Conservation (phyloP, 129 eudicot genomes). For the Smallanthus sonchifolius region DNA sequence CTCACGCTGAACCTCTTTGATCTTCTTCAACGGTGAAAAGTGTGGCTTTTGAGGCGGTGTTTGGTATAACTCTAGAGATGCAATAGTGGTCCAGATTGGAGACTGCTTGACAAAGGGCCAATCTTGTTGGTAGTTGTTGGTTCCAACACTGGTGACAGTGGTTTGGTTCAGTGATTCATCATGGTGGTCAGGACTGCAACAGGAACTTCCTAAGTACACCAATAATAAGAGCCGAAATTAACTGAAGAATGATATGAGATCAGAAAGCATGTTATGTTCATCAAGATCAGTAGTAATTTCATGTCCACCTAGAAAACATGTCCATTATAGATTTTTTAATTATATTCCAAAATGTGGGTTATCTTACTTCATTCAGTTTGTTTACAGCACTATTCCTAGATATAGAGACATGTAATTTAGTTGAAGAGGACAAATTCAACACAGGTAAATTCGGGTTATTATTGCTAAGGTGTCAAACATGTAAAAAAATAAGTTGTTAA, state of each 20-base stretch:
- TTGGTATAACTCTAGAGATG: slow-evolving; percentile 23
- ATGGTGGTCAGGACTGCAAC: neutral
- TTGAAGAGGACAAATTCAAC: neutral
- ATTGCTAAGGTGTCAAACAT: neutral
- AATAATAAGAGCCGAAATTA: neutral
- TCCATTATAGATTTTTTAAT: neutral
- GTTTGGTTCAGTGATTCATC: neutral
- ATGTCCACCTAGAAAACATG: neutral
- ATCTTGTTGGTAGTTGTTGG: slow-evolving; percentile 6
- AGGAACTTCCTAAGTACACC: neutral
- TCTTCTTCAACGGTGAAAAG: slow-evolving; percentile 13
- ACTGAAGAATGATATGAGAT: neutral
- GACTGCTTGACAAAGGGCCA: slow-evolving; percentile 35
- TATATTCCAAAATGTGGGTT: neutral
- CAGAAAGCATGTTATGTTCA: neutral
- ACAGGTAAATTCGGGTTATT: neutral
- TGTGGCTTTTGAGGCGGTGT: slow-evolving; percentile 32
- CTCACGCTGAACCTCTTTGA: slow-evolving; percentile 30
- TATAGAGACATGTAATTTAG: neutral
- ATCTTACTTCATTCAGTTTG: neutral
- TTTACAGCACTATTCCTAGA: neutral
- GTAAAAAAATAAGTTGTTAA: neutral
- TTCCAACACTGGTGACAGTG: slow-evolving; percentile 2
- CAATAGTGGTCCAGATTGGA: slow-evolving; percentile 31
- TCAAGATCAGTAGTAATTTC: slow-evolving; percentile 13